These are phyloP conservation scores for Passiflora organensis DNA, from an alignment of 345 rosid genomes.

Conservation along the genomic window DNA sequence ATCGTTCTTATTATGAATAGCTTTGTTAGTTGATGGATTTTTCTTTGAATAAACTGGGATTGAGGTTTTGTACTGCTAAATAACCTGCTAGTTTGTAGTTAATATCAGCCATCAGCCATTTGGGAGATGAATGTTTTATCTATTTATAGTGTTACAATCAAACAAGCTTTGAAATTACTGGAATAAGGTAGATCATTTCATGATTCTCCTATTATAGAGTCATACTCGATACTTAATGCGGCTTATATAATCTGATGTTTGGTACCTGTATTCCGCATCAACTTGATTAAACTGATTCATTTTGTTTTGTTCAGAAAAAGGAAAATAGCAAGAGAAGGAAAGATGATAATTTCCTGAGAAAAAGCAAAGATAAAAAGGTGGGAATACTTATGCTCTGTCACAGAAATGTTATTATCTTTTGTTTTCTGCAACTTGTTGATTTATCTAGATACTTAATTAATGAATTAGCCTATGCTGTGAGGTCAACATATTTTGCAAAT, in stretches of 20 bases:
- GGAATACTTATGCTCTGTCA: background rate
- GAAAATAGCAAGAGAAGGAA: constrained; percentile 69
- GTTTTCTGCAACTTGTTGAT: background rate
- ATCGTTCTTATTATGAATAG: constrained; percentile 1
- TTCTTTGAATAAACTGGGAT: background rate
- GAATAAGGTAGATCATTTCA: background rate
- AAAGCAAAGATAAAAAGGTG: constrained; percentile 65
- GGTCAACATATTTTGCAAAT: background rate
- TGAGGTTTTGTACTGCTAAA: background rate
- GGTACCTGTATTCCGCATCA: background rate
- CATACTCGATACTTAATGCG: background rate
- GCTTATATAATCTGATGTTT: background rate
- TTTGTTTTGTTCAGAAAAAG: constrained; percentile 45
- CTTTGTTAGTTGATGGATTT: too few species aligned
- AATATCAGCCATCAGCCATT: background rate
- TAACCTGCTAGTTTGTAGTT: background rate
- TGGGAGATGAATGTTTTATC: background rate
- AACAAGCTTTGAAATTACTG: background rate
- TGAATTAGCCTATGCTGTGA: background rate
- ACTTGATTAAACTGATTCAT: background rate
- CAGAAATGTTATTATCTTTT: background rate
- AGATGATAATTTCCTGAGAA: constrained; percentile 47
- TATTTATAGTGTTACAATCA: background rate
- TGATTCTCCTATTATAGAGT: background rate
- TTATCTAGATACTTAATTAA: background rate